Conservation (phyloP, 306 rosid genomes). For the Cercis canadensis region DNA sequence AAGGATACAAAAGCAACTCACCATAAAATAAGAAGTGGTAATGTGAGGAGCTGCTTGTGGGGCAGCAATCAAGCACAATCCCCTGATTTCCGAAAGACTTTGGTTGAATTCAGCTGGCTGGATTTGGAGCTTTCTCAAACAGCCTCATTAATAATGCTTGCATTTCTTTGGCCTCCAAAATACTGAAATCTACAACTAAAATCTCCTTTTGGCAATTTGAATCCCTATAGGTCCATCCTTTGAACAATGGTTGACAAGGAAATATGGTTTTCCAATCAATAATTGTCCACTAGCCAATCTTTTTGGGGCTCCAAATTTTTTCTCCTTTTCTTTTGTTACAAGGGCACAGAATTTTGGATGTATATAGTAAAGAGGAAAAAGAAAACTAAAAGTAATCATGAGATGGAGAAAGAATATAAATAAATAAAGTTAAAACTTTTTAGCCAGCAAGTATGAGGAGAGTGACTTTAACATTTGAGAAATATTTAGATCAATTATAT, state of each 20-base stretch:
- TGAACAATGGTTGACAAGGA: constrained; percentile 24
- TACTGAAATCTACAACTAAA: constrained; percentile 32
- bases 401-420: too few species aligned
- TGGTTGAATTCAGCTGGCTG: constrained; percentile 49
- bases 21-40: constrained; percentile 36
- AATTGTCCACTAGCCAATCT: constrained; percentile 34
- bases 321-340: neutral
- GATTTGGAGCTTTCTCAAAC: constrained; percentile 50
- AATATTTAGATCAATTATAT: too few species aligned
- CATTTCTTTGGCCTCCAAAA: constrained; percentile 35
- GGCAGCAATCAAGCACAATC: constrained; percentile 48
- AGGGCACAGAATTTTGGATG: too few species aligned
- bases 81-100: constrained; percentile 54
- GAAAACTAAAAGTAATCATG: too few species aligned
- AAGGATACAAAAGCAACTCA: constrained; percentile 29
- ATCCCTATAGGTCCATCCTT: neutral
- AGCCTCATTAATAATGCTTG: constrained; percentile 36
- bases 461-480: too few species aligned
- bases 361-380: too few species aligned
- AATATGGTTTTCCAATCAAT: constrained; percentile 32
- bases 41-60: constrained; percentile 44
- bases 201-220: constrained; percentile 35
- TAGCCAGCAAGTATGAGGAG: too few species aligned
- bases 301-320: constrained; percentile 21
- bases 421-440: too few species aligned